A percentile compares a stretch with the other conserved stretches of the same genome.
Conservation (phyloP, 1,139 yeast genomes). For the Zygoascus sp. region DNA sequence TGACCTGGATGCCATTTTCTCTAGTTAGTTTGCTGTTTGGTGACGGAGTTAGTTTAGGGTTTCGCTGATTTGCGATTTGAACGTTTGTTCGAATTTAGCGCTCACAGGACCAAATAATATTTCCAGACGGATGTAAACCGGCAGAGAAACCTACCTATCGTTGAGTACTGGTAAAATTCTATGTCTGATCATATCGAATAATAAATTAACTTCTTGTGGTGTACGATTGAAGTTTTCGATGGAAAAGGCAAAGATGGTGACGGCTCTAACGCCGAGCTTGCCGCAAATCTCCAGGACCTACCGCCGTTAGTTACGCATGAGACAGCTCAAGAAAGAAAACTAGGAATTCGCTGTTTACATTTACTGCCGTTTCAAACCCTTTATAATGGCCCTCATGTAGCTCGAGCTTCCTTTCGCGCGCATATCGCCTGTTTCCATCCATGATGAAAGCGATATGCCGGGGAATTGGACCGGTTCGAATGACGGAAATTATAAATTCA, state of each 20-base stretch:
- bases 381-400: constrained; percentile 86
- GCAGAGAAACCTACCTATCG: constrained; percentile 39
- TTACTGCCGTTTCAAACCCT: constrained; percentile 84
- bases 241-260: constrained; percentile 91
- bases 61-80: no score
- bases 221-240: constrained; percentile 91
- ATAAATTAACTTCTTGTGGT: constrained; percentile 71
- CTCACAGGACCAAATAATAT: no score
- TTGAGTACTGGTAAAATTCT: constrained; percentile 45
- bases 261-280: constrained; percentile 75
- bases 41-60: no score
- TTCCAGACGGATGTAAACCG: no score
- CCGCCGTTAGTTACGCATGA: neutral
- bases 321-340: neutral
- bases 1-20: constrained; percentile 55
- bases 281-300: constrained; percentile 68
- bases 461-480: constrained; percentile 81
- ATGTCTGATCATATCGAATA: constrained; percentile 77
- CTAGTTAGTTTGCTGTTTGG: constrained; percentile 6
- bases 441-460: constrained; percentile 87
- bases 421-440: constrained; percentile 95
- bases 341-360: constrained; percentile 21
- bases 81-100: no score
- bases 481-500: constrained; percentile 26
- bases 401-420: constrained; percentile 65